A percentile compares a stretch with the other conserved stretches of the same genome.
Conservation (phyloP, 352 stramenopile genomes). For the Pythium vanterpoolii region DNA sequence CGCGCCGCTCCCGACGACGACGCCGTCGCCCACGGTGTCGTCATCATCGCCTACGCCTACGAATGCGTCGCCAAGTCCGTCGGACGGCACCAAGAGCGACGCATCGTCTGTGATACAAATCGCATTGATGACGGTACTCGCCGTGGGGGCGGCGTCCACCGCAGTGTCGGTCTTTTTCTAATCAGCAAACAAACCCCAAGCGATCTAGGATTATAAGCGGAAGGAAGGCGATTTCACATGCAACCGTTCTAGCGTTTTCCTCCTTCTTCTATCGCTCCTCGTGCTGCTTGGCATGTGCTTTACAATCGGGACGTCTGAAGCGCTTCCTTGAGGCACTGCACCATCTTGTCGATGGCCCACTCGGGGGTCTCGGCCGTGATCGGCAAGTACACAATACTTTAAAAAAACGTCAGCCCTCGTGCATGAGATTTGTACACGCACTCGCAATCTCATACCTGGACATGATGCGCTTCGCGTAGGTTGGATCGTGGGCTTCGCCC, state of each 20-base stretch:
- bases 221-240: not conserved
- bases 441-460: no score
- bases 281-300: not conserved
- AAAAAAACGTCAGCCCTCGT: no score
- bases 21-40: not conserved
- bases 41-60: no score
- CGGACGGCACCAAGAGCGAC: not conserved
- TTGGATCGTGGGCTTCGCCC: conserved; percentile 48
- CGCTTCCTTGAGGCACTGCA: conserved; percentile 50
- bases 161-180: not conserved
- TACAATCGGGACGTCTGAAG: conserved; percentile 34
- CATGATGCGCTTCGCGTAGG: conserved; percentile 72
- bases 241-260: not conserved
- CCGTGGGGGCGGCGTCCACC: no score
- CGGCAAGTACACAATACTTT: conserved; percentile 78
- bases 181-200: not conserved
- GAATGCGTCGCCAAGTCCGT: not conserved
- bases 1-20: not conserved
- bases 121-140: not conserved
- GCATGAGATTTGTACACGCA: no score
- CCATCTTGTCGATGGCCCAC: conserved; percentile 80
- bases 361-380: conserved; percentile 73
- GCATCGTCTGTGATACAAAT: not conserved
- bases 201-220: not conserved
- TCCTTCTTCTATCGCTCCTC: no score